Percentiles rank a stretch among this genome's conserved stretches.
phyloP scores from a whole-genome alignment of 345 rosid species.

The Citrus mangshanensis region DNA sequence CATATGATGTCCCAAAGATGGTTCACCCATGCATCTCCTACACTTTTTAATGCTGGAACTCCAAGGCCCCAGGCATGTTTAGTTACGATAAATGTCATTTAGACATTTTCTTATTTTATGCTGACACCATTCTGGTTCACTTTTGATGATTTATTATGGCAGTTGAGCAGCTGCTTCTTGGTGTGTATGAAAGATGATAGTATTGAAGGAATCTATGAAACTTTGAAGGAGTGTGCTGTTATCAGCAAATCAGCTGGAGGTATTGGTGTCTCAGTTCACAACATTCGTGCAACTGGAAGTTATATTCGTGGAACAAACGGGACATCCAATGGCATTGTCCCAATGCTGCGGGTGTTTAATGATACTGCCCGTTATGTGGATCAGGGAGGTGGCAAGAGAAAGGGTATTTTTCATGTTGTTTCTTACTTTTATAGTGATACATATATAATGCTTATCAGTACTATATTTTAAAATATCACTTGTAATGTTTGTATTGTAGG shows the following conservation, averaged over 20 bases:
- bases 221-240: conserved; percentile 90
- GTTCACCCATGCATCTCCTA: conserved; percentile 97
- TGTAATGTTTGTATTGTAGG: conserved; percentile 36
- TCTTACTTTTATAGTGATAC: not conserved
- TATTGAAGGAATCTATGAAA: conserved; percentile 89
- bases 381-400: conserved; percentile 89
- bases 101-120: not conserved
- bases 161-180: conserved; percentile 90
- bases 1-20: conserved; percentile 87
- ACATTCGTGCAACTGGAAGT: conserved; percentile 75
- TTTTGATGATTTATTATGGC: conserved; percentile 17
- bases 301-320: conserved; percentile 78
- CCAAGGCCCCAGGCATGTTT: conserved; percentile 71
- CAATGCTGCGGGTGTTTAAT: conserved; percentile 75
- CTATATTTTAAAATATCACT: not conserved
- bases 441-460: not conserved
- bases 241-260: conserved; percentile 97
- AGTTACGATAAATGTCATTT: not conserved
- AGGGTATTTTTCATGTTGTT: conserved; percentile 37
- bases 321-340: conserved; percentile 74
- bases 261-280: conserved; percentile 83
- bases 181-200: conserved; percentile 91
- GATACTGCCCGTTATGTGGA: conserved; percentile 87
- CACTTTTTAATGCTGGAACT: conserved; percentile 90
- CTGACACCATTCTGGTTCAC: not conserved